These are phyloP conservation scores for Ophiostoma pallidulum DNA, from an alignment of 2,329 filamentous ascomycete species.

Conservation along the genomic window DNA sequence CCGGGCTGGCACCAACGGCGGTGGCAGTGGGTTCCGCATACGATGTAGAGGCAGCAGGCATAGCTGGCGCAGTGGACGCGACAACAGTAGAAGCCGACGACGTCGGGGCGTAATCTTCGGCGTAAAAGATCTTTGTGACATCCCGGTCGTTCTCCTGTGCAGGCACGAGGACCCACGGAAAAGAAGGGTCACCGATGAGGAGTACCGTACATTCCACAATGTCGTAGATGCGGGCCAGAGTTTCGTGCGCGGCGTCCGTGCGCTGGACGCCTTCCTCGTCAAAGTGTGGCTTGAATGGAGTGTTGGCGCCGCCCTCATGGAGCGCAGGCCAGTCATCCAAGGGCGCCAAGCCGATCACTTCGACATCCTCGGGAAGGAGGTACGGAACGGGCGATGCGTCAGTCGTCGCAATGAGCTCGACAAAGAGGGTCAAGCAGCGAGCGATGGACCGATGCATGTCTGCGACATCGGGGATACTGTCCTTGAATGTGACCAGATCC, in stretches of 20 bases:
- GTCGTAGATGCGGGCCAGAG: constrained; percentile 17
- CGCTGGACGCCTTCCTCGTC: constrained; percentile 14
- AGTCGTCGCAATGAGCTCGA: constrained; percentile 32
- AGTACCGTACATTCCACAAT: constrained; percentile 16
- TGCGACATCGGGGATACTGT: constrained; percentile 35
- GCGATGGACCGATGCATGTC: constrained; percentile 38
- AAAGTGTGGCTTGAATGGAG: constrained; percentile 12
- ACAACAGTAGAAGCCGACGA: neutral
- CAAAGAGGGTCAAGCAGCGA: constrained; percentile 39
- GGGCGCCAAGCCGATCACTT: constrained; percentile 35
- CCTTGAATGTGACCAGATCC: constrained; percentile 37
- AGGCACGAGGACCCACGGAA: constrained; percentile 14
- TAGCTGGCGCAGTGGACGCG: neutral
- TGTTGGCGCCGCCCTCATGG: neutral
- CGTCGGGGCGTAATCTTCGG: constrained; percentile 3
- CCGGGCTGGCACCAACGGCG: neutral
- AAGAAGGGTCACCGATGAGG: constrained; percentile 12
- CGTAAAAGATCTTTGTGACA: constrained; percentile 12
- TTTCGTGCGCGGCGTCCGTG: constrained; percentile 10
- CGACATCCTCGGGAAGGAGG: constrained; percentile 42
- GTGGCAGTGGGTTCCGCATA: neutral
- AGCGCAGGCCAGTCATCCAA: constrained; percentile 23
- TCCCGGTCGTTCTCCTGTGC: constrained; percentile 7
- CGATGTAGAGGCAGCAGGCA: neutral
- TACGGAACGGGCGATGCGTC: constrained; percentile 35